These are phyloP conservation scores for Colletotrichum kahawae DNA, from an alignment of 2,329 filamentous ascomycete species.

Conservation along the genomic window DNA sequence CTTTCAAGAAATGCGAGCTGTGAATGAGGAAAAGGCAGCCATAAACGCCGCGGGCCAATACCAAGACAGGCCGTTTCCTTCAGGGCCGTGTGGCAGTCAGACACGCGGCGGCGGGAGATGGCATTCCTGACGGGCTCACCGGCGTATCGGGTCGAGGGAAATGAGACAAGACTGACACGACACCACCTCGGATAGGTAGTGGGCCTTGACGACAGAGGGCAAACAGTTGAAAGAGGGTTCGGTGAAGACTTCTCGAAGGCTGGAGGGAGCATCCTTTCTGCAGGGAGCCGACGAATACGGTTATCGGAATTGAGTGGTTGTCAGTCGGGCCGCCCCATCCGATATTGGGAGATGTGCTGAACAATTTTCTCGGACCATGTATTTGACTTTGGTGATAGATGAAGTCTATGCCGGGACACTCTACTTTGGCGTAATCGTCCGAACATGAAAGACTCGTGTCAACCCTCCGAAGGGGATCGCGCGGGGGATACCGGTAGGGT, in stretches of 20 bases:
- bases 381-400: conserved; percentile 1
- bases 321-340: conserved; percentile 5
- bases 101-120: background rate
- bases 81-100: conserved; percentile 1
- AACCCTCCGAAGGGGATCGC: background rate
- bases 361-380: background rate
- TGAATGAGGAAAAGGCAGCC: background rate
- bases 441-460: background rate
- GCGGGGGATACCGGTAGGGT: background rate
- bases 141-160: background rate
- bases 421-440: background rate
- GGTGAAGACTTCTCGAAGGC: conserved; percentile 4
- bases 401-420: background rate
- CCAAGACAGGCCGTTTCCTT: background rate
- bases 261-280: background rate
- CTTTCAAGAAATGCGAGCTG: background rate
- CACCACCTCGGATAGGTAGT: background rate
- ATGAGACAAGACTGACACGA: conserved; percentile 4
- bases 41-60: background rate
- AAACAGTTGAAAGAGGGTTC: background rate
- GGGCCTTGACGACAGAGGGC: background rate
- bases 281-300: background rate
- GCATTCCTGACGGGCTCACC: background rate
- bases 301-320: background rate
- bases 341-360: background rate